Conservation (phyloP, 2,329 filamentous ascomycete species). For the Periconia sp. region DNA sequence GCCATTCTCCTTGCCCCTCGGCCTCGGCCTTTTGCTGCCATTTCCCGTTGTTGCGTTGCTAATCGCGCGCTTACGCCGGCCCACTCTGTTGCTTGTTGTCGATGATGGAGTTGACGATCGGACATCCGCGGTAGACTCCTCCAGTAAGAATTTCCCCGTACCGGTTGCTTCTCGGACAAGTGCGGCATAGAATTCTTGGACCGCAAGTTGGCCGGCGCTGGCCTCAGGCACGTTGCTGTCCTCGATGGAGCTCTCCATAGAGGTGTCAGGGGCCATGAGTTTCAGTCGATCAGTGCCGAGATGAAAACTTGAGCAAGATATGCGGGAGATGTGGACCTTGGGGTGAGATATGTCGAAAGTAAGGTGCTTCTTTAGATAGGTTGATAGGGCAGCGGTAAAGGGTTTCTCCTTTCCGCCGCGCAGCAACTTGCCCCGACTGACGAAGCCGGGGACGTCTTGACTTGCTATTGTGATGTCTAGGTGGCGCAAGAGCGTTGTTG, state of each 20-base stretch:
- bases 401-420: slow-evolving; percentile 25
- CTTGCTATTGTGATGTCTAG: slow-evolving; percentile 52
- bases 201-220: slow-evolving; percentile 39
- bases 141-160: slow-evolving; percentile 37
- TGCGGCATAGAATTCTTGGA: slow-evolving; percentile 37
- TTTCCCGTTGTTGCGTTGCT: slow-evolving; percentile 27
- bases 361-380: slow-evolving; percentile 49
- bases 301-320: slow-evolving; percentile 51
- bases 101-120: slow-evolving; percentile 33
- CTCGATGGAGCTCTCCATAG: slow-evolving; percentile 30
- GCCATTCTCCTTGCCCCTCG: slow-evolving; percentile 26
- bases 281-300: slow-evolving; percentile 49
- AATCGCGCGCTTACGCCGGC: slow-evolving; percentile 33
- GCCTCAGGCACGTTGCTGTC: slow-evolving; percentile 28
- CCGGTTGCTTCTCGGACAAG: slow-evolving; percentile 41
- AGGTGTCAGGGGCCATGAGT: slow-evolving; percentile 35
- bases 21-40: slow-evolving; percentile 32
- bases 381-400: slow-evolving; percentile 48
- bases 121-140: slow-evolving; percentile 14
- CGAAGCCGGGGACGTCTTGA: slow-evolving; percentile 47
- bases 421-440: slow-evolving; percentile 32
- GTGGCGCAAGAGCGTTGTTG: slow-evolving; percentile 44
- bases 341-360: slow-evolving; percentile 49
- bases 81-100: slow-evolving; percentile 20
- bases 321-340: slow-evolving; percentile 48